Percentiles rank a stretch among this genome's conserved stretches.
Conservation (phyloP, 2,329 filamentous ascomycete genomes). For the Colletotrichum plurivorum region DNA sequence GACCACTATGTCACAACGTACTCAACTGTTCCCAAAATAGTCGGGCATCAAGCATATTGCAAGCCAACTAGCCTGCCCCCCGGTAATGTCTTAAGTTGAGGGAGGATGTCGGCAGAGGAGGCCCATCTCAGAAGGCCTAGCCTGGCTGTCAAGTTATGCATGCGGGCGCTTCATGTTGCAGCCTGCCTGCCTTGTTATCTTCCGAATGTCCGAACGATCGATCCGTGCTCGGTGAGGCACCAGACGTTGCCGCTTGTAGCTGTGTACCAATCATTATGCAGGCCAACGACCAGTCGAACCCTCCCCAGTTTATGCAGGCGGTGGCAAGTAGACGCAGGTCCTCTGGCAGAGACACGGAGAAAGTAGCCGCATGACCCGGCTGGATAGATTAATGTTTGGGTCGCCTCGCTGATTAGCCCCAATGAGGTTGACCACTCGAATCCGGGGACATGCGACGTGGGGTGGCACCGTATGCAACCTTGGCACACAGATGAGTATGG, state of each 20-base stretch:
- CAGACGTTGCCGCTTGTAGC: neutral
- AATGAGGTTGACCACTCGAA: neutral
- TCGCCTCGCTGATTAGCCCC: neutral
- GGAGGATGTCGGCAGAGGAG: too few species aligned
- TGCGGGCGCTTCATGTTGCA: neutral
- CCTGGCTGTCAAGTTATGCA: neutral
- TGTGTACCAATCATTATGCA: too few species aligned
- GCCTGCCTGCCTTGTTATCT: neutral
- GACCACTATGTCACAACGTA: too few species aligned
- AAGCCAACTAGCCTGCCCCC: too few species aligned
- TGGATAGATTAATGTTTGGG: neutral
- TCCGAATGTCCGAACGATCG: constrained; percentile 14
- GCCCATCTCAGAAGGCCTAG: neutral
- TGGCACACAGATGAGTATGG: neutral
- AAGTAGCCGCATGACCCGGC: constrained; percentile 3
- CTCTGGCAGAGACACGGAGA: neutral
- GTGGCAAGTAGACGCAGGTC: constrained; percentile 11
- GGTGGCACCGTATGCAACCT: neutral
- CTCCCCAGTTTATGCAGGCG: neutral
- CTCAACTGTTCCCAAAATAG: too few species aligned
- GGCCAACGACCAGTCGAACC: neutral
- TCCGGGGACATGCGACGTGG: neutral
- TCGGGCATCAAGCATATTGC: too few species aligned
- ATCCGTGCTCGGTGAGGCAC: neutral
- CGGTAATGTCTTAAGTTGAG: too few species aligned